Evolutionary conservation across 1,284 basidiomycete species (phyloP), one percentile per base, ranked within the genome.

Genomic region (Fomes fomentarius): DNA sequence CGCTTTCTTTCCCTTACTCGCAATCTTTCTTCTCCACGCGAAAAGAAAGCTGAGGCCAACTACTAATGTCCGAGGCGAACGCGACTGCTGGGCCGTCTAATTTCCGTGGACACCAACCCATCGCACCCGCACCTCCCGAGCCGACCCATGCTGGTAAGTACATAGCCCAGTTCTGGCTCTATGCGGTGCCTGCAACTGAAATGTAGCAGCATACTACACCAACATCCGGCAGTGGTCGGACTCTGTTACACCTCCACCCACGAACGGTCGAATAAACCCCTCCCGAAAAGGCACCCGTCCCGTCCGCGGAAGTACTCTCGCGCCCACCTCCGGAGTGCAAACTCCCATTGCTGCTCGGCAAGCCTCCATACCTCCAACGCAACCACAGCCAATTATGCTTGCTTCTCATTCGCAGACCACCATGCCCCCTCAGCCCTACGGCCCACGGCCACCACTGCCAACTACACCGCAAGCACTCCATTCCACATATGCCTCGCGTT

Each of bases 401-500:
- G 50, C 37, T 47, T 50, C 38, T 14, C 52, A 58, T 24, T 26
- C 45, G 8, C 47, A 46, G 24, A 35, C 37, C 19, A 33, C 39
- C 19, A 58, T 56, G 51, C 43, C 48, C 22, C 21, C 43, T 9
- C 51, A 42, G 12, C 50, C 37, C 17, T 46, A 82, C 51, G 77
- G 79, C 8, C 74, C 83, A 1, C 74, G 75, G 9, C 75, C 80
- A 1, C 80, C 82, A 22, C 71, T 91, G 31, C 81, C 84, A 0
- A 80, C 85, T 0, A 69, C 73, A 0, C 71, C 79, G 0, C 96
- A 98, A 70, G 94, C 91, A 0, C 72, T 87, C 19, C 82, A 86
- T 59, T 90, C 93, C 1, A 92, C 93, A 1, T 98, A 97, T 71
- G 79, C 94, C 0, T 92, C 95, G 5, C 85, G 96, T n/a, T 76